Evolutionary conservation across 805 yeast species (phyloP), one percentile per base, ranked within the genome.

Genomic region (Candida quercuum): DNA sequence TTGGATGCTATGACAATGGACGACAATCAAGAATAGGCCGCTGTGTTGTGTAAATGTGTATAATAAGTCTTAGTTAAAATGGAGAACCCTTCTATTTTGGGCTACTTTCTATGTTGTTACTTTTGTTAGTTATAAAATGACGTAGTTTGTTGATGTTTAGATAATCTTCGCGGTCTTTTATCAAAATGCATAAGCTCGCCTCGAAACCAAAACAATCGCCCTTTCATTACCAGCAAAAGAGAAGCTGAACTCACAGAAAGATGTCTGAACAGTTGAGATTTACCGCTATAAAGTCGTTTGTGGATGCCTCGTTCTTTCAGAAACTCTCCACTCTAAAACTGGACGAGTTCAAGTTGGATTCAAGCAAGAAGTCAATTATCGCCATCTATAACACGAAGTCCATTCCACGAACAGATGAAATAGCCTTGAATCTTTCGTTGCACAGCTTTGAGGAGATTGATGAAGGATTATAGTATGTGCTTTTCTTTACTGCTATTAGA

Each of bases 1-100:
- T 71, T 93, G 53, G 97, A 88, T 51, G 96, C 85, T 41, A 82
- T 89, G 95, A 86, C 86, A 21, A 69, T 89, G 59, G 88, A 81
- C 28, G 86, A 76, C 47, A 55, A 52, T 19, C 32, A 32, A 25
- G 32, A 33, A 7, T 18, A 30, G 14, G 14, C 6, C 7, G 18
- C 11, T 17, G 16, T 15, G n/a, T 21, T n/a, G n/a, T n/a, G n/a
- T n/a, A n/a, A n/a, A n/a, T n/a, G n/a, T n/a, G n/a, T n/a, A n/a
- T n/a, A n/a, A n/a, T n/a, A n/a, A n/a, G n/a, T n/a, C n/a, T n/a
- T n/a, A n/a, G n/a, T n/a, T n/a, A n/a, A n/a, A n/a, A n/a, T n/a
- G n/a, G n/a, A n/a, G n/a, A n/a, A n/a, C n/a, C n/a, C n/a, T n/a
- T n/a, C n/a, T n/a, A n/a, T n/a, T n/a, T n/a, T n/a, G n/a, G n/a